A percentile compares a stretch with the other conserved stretches of the same genome.
Conservation (phyloP, 768 basidiomycete species). For the Naganishia antarctica region DNA sequence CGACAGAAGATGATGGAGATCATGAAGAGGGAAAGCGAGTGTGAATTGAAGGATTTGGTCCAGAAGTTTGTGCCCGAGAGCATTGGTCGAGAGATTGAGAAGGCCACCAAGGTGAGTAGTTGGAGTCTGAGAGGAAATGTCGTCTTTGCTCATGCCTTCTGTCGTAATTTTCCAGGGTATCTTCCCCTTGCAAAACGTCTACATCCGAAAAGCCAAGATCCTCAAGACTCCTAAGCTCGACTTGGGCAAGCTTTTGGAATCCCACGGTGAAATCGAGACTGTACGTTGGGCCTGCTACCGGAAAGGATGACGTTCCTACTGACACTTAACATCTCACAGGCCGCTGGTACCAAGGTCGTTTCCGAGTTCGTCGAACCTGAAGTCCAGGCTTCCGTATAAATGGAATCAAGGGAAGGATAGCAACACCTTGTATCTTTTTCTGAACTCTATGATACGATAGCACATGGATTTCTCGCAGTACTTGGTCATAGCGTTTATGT, state of each 20-base stretch:
- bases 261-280: slow-evolving; percentile 90
- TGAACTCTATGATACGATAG: slow-evolving; percentile 25
- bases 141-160: neutral
- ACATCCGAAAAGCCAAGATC: slow-evolving; percentile 98
- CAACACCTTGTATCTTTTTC: slow-evolving; percentile 24
- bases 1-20: slow-evolving; percentile 94
- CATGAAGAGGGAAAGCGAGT: slow-evolving; percentile 79
- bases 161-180: slow-evolving; percentile 56
- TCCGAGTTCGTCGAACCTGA: slow-evolving; percentile 95
- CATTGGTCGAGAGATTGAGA: slow-evolving; percentile 99
- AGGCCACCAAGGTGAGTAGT: slow-evolving; percentile 59
- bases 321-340: slow-evolving; percentile 54
- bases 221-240: slow-evolving; percentile 97
- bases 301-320: slow-evolving; percentile 3
- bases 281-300: slow-evolving; percentile 55
- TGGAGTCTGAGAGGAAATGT: slow-evolving; percentile 15
- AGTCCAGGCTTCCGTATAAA: slow-evolving; percentile 82
- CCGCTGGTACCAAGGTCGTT: slow-evolving; percentile 86
- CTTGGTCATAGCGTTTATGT: too few species aligned
- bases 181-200: slow-evolving; percentile 98
- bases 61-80: slow-evolving; percentile 99
- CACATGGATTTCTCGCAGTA: slow-evolving; percentile 21
- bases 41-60: slow-evolving; percentile 82
- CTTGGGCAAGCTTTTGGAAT: slow-evolving; percentile 87
- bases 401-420: slow-evolving; percentile 20